phyloP scores from a whole-genome alignment of 495 filamentous ascomycete species.

The Penicillium argentinense region DNA sequence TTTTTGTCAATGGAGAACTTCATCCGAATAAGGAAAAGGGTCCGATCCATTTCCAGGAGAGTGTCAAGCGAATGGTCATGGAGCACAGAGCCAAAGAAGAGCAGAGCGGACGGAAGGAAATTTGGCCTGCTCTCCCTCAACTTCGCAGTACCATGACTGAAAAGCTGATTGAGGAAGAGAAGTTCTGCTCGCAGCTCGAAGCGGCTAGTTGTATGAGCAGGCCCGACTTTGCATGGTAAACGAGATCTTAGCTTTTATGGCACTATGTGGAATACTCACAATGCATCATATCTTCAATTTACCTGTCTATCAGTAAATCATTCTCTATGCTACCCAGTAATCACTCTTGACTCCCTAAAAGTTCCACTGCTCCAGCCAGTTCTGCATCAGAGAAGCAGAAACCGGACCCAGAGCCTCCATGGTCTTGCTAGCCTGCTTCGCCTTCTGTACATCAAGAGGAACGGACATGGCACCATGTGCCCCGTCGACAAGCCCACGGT shows the following conservation, averaged over 20 bases:
- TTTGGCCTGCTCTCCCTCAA: slow-evolving; percentile 41
- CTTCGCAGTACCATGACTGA: slow-evolving; percentile 7
- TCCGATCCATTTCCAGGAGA: slow-evolving; percentile 46
- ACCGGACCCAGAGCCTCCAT: slow-evolving; percentile 21
- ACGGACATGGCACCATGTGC: slow-evolving; percentile 12
- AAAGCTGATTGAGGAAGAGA: slow-evolving; percentile 24
- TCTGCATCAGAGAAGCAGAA: slow-evolving; percentile 19
- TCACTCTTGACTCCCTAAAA: slow-evolving; percentile 10
- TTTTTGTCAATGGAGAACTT: slow-evolving; percentile 52
- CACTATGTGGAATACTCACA: too few relatives aligned
- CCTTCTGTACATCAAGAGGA: slow-evolving; percentile 16
- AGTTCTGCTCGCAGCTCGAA: slow-evolving; percentile 28
- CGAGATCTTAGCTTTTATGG: too few relatives aligned
- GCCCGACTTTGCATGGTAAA: slow-evolving; percentile 26
- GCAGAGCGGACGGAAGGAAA: slow-evolving; percentile 32
- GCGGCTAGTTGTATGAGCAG: slow-evolving; percentile 21
- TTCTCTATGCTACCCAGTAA: too few relatives aligned
- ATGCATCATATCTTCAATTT: background rate
- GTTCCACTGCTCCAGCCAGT: slow-evolving; percentile 26
- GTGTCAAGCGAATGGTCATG: slow-evolving; percentile 36
- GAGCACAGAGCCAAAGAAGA: slow-evolving; percentile 38
- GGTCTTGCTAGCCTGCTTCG: slow-evolving; percentile 21
- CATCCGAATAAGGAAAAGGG: slow-evolving; percentile 50
- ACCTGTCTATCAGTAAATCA: background rate
- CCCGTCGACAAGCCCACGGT: slow-evolving; percentile 17